Evolutionary conservation across 1,284 basidiomycete species (phyloP).

Genomic region (Ceraceosorus guamensis): DNA sequence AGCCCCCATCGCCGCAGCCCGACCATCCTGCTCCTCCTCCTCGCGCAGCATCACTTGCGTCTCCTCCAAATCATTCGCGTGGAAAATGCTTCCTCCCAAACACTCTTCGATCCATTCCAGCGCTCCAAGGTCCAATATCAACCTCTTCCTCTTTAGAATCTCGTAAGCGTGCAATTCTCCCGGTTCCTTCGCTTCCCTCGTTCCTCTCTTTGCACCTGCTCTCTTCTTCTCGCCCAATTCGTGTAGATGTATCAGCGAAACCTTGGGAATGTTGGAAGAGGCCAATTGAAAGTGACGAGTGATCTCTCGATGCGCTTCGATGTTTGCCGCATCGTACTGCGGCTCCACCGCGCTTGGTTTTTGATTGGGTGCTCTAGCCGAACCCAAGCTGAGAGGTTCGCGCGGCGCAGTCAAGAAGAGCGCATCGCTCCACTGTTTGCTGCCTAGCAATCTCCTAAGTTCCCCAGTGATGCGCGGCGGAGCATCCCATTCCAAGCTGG

Average conservation of each 20-base stretch:
- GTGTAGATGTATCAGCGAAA: constrained; percentile 38
- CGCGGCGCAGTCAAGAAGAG: constrained; percentile 45
- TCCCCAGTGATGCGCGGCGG: constrained; percentile 36
- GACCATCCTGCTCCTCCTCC: no score
- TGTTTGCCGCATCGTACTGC: constrained; percentile 30
- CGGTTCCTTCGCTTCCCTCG: constrained; percentile 39
- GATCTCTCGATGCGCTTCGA: constrained; percentile 21
- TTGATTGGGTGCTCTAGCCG: constrained; percentile 7
- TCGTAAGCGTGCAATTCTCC: constrained; percentile 47
- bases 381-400: constrained; percentile 17
- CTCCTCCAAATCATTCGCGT: constrained; percentile 17
- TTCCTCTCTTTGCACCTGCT: constrained; percentile 17
- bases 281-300: constrained; percentile 37
- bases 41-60: no score
- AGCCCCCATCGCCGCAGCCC: no score
- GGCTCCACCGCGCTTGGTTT: constrained; percentile 37
- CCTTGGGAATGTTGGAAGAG: constrained; percentile 32
- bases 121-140: constrained; percentile 46
- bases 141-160: constrained; percentile 34
- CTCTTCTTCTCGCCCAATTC: constrained; percentile 26
- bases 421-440: constrained; percentile 37
- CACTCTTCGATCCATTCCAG: constrained; percentile 48
- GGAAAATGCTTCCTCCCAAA: constrained; percentile 41
- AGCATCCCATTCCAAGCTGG: constrained; percentile 52
- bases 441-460: constrained; percentile 27